Percentiles rank a stretch among this genome's conserved stretches.
Conservation (phyloP, 805 yeast species). For the Spathaspora boniae region DNA sequence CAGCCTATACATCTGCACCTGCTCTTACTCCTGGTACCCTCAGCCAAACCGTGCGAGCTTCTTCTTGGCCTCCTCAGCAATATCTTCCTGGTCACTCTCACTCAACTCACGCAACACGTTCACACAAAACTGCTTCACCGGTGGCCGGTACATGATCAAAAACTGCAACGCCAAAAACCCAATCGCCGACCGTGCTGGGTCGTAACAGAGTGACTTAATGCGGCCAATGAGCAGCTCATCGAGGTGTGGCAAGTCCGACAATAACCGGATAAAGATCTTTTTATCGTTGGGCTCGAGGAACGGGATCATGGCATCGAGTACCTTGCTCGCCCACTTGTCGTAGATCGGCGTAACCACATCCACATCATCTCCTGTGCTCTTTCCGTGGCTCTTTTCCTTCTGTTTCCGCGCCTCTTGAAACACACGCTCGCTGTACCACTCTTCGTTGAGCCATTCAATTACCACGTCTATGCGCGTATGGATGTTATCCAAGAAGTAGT, state of each 20-base stretch:
- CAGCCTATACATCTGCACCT: too few species aligned
- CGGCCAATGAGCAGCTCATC: conserved; percentile 58
- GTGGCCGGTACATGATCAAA: conserved; percentile 87
- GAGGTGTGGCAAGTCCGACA: conserved; percentile 84
- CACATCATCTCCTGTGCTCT: conserved; percentile 4
- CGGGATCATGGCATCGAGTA: conserved; percentile 78
- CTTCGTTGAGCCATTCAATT: conserved; percentile 93
- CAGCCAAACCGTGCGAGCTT: conserved; percentile 46
- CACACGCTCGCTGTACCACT: conserved; percentile 71
- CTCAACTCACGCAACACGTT: conserved; percentile 44
- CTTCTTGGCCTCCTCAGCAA: conserved; percentile 44
- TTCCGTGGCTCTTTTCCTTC: conserved; percentile 14
- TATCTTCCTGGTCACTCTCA: conserved; percentile 46
- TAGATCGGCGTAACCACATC: conserved; percentile 56
- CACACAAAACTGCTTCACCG: conserved; percentile 58
- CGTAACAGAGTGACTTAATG: conserved; percentile 71
- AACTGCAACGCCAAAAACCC: conserved; percentile 84
- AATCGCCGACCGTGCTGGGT: conserved; percentile 75
- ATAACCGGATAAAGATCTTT: conserved; percentile 71
- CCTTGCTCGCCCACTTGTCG: conserved; percentile 62
- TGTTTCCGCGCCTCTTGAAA: conserved; percentile 27
- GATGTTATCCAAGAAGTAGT: conserved; percentile 70
- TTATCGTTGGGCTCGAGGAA: conserved; percentile 80
- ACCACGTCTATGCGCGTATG: conserved; percentile 69
- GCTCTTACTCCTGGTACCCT: too few species aligned